Evolutionary conservation across 495 filamentous ascomycete species (phyloP).

Genomic region (Aspergillus campestris): DNA sequence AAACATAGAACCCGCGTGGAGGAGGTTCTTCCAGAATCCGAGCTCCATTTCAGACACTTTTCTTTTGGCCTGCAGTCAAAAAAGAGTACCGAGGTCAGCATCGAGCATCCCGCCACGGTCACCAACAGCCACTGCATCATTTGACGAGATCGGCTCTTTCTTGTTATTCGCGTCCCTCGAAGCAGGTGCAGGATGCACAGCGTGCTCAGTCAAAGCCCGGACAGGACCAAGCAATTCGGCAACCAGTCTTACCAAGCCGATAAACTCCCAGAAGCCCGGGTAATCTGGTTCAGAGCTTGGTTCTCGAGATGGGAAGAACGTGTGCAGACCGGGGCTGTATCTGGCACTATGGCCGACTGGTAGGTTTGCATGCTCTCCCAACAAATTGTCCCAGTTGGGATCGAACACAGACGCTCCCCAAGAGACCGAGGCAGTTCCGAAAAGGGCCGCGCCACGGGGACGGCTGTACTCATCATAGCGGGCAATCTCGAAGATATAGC

Average conservation of each 20-base stretch:
- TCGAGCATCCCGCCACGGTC: conserved; percentile 13
- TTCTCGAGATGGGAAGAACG: conserved; percentile 35
- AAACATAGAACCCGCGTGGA: neutral
- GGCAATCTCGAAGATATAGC: conserved; percentile 48
- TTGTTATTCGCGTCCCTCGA: neutral
- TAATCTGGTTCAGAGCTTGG: conserved; percentile 4
- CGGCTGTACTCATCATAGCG: conserved; percentile 45
- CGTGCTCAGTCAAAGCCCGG: neutral
- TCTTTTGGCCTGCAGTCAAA: conserved; percentile 7
- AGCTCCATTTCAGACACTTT: too few relatives aligned
- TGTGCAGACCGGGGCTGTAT: conserved; percentile 33
- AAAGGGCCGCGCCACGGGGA: conserved; percentile 11
- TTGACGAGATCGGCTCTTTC: neutral
- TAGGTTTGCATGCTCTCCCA: conserved; percentile 25
- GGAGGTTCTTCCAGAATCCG: too few relatives aligned
- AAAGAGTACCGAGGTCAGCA: conserved; percentile 27
- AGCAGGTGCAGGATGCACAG: neutral
- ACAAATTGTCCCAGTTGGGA: conserved; percentile 40
- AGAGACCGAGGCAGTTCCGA: conserved; percentile 13
- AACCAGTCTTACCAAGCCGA: conserved; percentile 22
- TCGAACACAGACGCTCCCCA: conserved; percentile 45
- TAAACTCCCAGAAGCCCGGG: conserved; percentile 25
- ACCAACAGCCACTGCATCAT: neutral
- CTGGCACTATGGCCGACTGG: conserved; percentile 19
- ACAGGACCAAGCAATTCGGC: conserved; percentile 19